A percentile compares a stretch with the other conserved stretches of the same genome.
Conservation (phyloP, 2,329 filamentous ascomycete genomes). For the Chaetomium sp. region DNA sequence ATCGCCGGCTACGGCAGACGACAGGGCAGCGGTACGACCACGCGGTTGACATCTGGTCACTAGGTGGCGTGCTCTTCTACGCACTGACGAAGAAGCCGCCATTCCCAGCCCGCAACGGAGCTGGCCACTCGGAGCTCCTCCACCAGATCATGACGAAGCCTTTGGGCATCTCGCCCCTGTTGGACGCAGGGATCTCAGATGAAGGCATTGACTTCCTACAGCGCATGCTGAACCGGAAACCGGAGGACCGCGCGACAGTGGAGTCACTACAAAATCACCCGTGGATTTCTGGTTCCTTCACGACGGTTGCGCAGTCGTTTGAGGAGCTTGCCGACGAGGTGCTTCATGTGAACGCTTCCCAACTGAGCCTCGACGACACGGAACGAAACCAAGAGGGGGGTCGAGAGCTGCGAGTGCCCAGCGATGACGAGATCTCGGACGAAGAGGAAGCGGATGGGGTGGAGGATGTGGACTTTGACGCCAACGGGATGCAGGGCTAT, state of each 20-base stretch:
- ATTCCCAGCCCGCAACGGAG: constrained; percentile 70
- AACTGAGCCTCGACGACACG: constrained; percentile 54
- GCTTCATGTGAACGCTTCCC: constrained; percentile 53
- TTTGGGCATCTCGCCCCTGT: constrained; percentile 60
- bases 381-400: constrained; percentile 19
- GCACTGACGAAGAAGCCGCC: constrained; percentile 73
- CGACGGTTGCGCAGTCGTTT: constrained; percentile 37
- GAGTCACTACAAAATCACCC: constrained; percentile 60
- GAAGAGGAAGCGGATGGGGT: constrained; percentile 25
- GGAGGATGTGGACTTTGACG: constrained; percentile 30
- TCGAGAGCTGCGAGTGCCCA: constrained; percentile 15
- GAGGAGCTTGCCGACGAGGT: constrained; percentile 59
- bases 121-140: constrained; percentile 72
- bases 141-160: constrained; percentile 77
- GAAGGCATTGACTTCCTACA: constrained; percentile 66
- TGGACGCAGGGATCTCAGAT: constrained; percentile 52
- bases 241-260: constrained; percentile 69
- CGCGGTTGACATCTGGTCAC: constrained; percentile 92
- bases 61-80: constrained; percentile 87
- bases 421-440: constrained; percentile 27
- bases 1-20: constrained; percentile 51
- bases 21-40: constrained; percentile 71
- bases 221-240: constrained; percentile 76
- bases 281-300: constrained; percentile 54
- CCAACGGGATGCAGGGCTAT: constrained; percentile 31